A percentile compares a stretch with the other conserved stretches of the same genome.
Conservation (phyloP, 805 yeast species). For the Ogataea saltuana region DNA sequence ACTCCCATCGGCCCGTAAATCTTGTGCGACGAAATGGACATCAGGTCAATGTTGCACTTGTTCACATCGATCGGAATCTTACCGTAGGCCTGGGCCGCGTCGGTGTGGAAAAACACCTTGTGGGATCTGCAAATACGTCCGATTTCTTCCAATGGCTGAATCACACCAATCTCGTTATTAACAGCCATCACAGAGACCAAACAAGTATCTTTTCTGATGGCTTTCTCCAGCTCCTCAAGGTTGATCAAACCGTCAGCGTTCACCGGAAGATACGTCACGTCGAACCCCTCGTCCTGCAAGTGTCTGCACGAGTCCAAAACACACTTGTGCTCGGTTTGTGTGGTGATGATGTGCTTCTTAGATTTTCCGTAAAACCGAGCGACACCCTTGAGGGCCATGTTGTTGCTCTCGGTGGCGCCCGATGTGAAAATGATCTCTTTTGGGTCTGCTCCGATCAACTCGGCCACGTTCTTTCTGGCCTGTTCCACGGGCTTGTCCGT, state of each 20-base stretch:
- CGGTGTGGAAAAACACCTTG: slow-evolving; percentile 96
- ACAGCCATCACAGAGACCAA: slow-evolving; percentile 95
- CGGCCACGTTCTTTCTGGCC: slow-evolving; percentile 82
- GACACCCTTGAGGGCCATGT: slow-evolving; percentile 93
- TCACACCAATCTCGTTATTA: slow-evolving; percentile 96
- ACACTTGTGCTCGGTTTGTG: slow-evolving; percentile 98
- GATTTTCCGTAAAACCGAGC: slow-evolving; percentile 88
- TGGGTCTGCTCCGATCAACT: slow-evolving; percentile 87
- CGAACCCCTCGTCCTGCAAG: slow-evolving; percentile 95
- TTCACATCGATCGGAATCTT: slow-evolving; percentile 92
- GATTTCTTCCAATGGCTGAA: slow-evolving; percentile 93
- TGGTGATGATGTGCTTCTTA: slow-evolving; percentile 91
- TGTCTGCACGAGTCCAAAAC: slow-evolving; percentile 96
- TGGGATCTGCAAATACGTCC: slow-evolving; percentile 82
- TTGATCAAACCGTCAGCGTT: slow-evolving; percentile 74
- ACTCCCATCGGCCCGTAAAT: slow-evolving; percentile 98
- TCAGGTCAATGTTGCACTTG: slow-evolving; percentile 85
- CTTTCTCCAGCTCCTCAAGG: slow-evolving; percentile 72
- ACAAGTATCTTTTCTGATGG: slow-evolving; percentile 88
- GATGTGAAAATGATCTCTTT: slow-evolving; percentile 96
- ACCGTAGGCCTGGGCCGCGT: slow-evolving; percentile 97
- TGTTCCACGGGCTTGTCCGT: slow-evolving; percentile 87
- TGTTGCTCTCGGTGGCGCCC: slow-evolving; percentile 97
- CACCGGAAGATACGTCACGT: slow-evolving; percentile 90
- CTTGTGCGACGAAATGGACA: slow-evolving; percentile 95